Evolutionary conservation across 192 early-diverging fungal species (phyloP).

Genomic region (Borealophlyctis nickersoniae): DNA sequence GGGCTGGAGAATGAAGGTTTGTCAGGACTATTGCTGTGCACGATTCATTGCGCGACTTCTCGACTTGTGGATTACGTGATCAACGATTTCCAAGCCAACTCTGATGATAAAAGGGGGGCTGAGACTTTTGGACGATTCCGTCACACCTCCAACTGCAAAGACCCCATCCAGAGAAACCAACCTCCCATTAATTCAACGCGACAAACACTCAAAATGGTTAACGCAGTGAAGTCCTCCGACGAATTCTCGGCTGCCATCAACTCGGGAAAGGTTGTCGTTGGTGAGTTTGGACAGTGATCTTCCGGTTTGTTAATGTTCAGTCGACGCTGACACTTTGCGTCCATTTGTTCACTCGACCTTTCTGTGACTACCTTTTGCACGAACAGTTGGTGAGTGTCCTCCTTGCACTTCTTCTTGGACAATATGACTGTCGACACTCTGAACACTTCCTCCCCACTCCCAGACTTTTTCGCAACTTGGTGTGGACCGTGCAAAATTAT

Average conservation of each 20-base stretch:
- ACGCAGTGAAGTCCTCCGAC: slow-evolving; percentile 7
- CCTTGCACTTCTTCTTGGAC: not conserved
- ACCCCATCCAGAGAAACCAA: too few relatives aligned
- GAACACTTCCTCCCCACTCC: not conserved
- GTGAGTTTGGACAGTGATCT: slow-evolving; percentile 5
- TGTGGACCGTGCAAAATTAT: slow-evolving; percentile 57
- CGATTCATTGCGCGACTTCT: too few relatives aligned
- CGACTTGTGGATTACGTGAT: too few relatives aligned
- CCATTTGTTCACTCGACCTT: not conserved
- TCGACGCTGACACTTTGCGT: not conserved
- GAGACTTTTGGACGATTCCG: too few relatives aligned
- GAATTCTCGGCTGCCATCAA: slow-evolving; percentile 31
- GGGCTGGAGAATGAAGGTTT: too few relatives aligned
- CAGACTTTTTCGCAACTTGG: slow-evolving; percentile 37
- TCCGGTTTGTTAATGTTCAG: not conserved
- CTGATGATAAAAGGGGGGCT: too few relatives aligned
- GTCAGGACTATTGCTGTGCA: too few relatives aligned
- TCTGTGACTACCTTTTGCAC: not conserved
- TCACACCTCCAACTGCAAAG: too few relatives aligned
- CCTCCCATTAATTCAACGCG: too few relatives aligned
- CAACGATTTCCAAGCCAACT: too few relatives aligned
- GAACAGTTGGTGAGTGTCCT: not conserved
- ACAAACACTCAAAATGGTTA: slow-evolving; percentile 5
- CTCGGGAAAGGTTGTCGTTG: slow-evolving; percentile 31
- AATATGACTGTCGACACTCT: not conserved